A percentile compares a stretch with the other conserved stretches of the same genome.
Evolutionary conservation across 1,284 basidiomycete genomes (phyloP).

Genomic region (Singerocomus inundabilis): DNA sequence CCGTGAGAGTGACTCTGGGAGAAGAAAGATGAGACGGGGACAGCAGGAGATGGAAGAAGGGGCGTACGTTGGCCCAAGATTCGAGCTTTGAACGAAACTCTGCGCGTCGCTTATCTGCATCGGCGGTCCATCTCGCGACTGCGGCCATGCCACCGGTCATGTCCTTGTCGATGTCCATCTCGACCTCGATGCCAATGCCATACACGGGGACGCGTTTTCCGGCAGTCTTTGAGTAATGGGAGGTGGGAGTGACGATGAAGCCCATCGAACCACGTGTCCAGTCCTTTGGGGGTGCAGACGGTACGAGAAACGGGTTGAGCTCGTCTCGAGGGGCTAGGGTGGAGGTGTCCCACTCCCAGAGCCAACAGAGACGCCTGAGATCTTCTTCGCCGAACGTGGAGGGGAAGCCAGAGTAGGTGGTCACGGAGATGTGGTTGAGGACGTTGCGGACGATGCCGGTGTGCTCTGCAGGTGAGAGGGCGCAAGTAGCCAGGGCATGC

Average conservation of each 20-base stretch:
- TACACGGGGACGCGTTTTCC: conserved; percentile 72
- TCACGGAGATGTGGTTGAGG: conserved; percentile 70
- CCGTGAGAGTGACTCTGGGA: conserved; percentile 50
- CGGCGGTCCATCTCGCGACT: conserved; percentile 79
- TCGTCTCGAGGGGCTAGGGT: conserved; percentile 41
- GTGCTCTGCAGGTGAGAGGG: conserved; percentile 72
- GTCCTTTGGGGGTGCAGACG: conserved; percentile 46
- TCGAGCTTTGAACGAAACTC: conserved; percentile 59
- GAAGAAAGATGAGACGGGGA: conserved; percentile 11
- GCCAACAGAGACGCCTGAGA: conserved; percentile 72
- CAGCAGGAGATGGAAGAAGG: not conserved
- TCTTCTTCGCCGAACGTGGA: conserved; percentile 64
- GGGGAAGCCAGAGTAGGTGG: conserved; percentile 64
- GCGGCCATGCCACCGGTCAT: conserved; percentile 79
- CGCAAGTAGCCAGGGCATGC: conserved; percentile 76
- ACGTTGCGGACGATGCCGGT: conserved; percentile 73
- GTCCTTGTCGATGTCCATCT: conserved; percentile 77
- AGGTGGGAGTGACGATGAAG: conserved; percentile 66
- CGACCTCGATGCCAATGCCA: conserved; percentile 80
- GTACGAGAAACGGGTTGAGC: conserved; percentile 70
- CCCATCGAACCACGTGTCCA: conserved; percentile 80
- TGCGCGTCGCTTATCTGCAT: conserved; percentile 55
- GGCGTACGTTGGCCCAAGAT: conserved; percentile 59
- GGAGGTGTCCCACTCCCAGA: conserved; percentile 77
- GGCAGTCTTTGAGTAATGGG: conserved; percentile 62